Percentiles rank a stretch among this genome's conserved stretches.
Conservation (phyloP, 495 filamentous ascomycete species). For the Penicillium canescens region DNA sequence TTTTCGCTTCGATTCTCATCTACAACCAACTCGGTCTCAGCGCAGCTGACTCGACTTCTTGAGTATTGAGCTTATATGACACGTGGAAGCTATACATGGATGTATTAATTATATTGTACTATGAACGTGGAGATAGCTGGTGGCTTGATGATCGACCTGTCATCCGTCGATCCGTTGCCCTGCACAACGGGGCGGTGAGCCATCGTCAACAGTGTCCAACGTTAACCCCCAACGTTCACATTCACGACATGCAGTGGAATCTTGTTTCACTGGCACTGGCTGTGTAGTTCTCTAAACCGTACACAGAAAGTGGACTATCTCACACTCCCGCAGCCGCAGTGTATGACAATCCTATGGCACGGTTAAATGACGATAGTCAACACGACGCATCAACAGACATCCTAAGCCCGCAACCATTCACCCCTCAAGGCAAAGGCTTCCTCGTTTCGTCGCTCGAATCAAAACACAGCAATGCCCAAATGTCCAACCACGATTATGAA, state of each 20-base stretch:
- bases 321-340: not conserved
- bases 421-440: constrained; percentile 17
- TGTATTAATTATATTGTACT: not conserved
- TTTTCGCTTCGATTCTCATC: not conserved
- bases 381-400: constrained; percentile 15
- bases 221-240: not conserved
- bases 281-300: not conserved
- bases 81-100: not conserved
- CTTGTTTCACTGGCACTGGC: not conserved
- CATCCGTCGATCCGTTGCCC: constrained; percentile 27
- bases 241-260: not conserved
- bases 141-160: constrained; percentile 7
- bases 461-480: constrained; percentile 20
- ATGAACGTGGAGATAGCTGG: not conserved
- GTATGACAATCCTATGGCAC: constrained; percentile 17
- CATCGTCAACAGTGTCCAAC: constrained; percentile 15
- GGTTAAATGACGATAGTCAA: constrained; percentile 17
- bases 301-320: not conserved
- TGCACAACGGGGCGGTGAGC: constrained; percentile 31
- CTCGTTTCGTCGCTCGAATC: constrained; percentile 23
- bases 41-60: no score
- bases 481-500: constrained; percentile 29
- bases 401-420: constrained; percentile 25
- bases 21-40: no score
- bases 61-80: not conserved